These are phyloP conservation scores for Euphorbia corollata DNA, from an alignment of 441 rosid genomes.

Conservation along the genomic window DNA sequence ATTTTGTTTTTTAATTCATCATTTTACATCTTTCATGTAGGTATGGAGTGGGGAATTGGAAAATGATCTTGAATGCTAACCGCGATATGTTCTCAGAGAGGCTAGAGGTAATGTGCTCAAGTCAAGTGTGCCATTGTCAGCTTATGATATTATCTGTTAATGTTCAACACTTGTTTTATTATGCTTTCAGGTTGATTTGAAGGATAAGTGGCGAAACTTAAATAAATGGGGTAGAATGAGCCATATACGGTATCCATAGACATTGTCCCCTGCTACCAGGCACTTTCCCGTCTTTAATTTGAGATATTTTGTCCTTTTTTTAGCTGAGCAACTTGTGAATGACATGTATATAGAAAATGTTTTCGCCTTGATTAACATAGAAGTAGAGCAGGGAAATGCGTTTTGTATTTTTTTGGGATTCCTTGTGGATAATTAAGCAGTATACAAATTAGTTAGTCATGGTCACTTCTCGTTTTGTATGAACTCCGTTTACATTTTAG, in stretches of 20 bases:
- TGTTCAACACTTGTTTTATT: not conserved
- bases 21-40: constrained; percentile 16
- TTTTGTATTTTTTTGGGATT: not conserved
- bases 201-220: constrained; percentile 43
- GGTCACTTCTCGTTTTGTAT: not conserved
- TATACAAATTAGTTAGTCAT: not conserved
- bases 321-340: not conserved
- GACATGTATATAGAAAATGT: not conserved
- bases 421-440: not conserved
- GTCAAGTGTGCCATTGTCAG: not conserved
- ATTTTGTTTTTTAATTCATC: not conserved
- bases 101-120: constrained; percentile 24
- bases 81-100: constrained; percentile 28
- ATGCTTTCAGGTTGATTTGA: constrained; percentile 31
- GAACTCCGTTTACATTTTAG: not conserved
- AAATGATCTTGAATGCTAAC: constrained; percentile 25
- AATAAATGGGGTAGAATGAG: constrained; percentile 22
- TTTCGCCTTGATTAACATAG: not conserved
- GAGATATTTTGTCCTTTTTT: not conserved
- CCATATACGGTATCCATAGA: not conserved
- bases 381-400: not conserved
- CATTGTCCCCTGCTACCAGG: not conserved
- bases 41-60: constrained; percentile 38
- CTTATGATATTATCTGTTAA: not conserved
- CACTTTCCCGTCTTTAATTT: not conserved